A percentile compares a stretch with the other conserved stretches of the same genome.
phyloP scores from a whole-genome alignment of 139 green algal genomes.

The Zygnema circumcarinatum region DNA sequence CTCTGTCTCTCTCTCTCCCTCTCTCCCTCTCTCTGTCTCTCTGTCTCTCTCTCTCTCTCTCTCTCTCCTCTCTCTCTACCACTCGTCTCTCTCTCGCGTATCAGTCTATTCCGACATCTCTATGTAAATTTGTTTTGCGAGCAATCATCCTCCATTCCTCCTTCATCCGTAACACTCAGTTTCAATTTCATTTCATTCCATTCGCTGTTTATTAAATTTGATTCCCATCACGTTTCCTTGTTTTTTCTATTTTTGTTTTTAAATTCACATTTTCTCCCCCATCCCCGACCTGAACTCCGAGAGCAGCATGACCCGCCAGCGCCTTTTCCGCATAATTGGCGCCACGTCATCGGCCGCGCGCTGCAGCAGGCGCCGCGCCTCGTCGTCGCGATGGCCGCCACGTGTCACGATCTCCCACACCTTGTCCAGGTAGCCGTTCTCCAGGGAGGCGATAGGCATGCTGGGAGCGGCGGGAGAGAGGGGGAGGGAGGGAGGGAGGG shows the following conservation, averaged over 20 bases:
- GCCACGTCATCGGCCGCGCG: constrained; percentile 80
- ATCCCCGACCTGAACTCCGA: constrained; percentile 77
- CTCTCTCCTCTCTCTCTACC: no score
- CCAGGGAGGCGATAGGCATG: constrained; percentile 14
- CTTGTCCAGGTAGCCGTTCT: constrained; percentile 35
- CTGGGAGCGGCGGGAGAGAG: not conserved
- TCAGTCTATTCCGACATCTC: no score
- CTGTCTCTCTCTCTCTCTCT: no score
- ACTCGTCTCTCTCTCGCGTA: no score
- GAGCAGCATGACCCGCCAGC: constrained; percentile 73
- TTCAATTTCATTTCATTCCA: not conserved
- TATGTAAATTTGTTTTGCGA: no score
- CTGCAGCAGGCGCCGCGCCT: constrained; percentile 70
- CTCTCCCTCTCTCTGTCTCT: no score
- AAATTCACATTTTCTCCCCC: no score
- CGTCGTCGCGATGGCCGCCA: constrained; percentile 16
- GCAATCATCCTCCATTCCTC: not conserved
- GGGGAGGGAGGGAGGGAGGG: not conserved
- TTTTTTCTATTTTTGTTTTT: no score
- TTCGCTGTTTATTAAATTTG: not conserved
- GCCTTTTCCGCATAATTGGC: constrained; percentile 77
- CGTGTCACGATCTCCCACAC: constrained; percentile 55
- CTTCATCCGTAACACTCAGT: not conserved
- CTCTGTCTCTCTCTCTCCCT: no score
- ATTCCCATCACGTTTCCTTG: not conserved